Evolutionary conservation across 2,329 filamentous ascomycete species (phyloP).

Genomic region (Parafenestella ontariensis): DNA sequence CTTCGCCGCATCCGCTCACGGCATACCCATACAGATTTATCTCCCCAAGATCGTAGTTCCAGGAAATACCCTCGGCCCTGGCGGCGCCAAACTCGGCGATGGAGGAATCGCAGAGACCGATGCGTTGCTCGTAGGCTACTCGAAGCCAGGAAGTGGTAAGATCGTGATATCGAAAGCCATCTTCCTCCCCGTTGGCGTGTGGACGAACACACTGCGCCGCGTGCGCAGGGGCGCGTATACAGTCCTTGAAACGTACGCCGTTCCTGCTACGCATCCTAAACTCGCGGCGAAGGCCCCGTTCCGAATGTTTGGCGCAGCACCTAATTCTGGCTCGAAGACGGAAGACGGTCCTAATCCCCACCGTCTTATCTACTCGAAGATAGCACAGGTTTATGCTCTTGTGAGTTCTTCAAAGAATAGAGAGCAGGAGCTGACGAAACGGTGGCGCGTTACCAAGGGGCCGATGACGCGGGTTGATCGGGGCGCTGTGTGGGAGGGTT

Average conservation of each 20-base stretch:
- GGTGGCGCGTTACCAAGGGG: conserved; percentile 32
- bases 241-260: conserved; percentile 34
- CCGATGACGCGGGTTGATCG: conserved; percentile 27
- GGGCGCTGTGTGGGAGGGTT: conserved; percentile 45
- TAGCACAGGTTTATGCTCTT: conserved; percentile 21
- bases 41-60: conserved; percentile 30
- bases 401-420: conserved; percentile 20
- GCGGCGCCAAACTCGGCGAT: conserved; percentile 10
- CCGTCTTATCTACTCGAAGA: conserved; percentile 26
- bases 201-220: conserved; percentile 20
- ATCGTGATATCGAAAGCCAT: conserved; percentile 29
- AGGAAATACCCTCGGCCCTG: conserved; percentile 11
- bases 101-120: conserved; percentile 27
- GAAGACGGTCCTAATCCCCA: conserved; percentile 14
- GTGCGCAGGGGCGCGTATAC: conserved; percentile 16
- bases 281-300: background rate
- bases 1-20: conserved; percentile 8
- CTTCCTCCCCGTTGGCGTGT: conserved; percentile 32
- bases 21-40: conserved; percentile 40
- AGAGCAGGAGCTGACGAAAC: conserved; percentile 40
- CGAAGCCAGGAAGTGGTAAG: conserved; percentile 7
- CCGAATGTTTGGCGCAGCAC: background rate
- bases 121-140: conserved; percentile 38
- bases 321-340: too few relatives aligned
- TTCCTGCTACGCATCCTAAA: background rate